Conservation (phyloP, 352 stramenopile species). For the Globisporangium cederbergense region DNA sequence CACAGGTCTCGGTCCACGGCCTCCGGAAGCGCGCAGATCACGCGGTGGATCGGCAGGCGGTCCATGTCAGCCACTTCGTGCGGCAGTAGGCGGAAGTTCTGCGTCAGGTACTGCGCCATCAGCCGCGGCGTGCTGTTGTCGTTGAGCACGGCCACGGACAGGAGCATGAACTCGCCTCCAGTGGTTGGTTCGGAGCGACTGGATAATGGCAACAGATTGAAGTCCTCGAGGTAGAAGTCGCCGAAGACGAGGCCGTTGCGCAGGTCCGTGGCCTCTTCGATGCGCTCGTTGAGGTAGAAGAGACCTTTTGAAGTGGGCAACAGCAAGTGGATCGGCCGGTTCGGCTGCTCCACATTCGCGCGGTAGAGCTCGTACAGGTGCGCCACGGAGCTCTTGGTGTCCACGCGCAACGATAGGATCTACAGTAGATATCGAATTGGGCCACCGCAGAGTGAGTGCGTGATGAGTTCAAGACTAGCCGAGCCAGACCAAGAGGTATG, state of each 20-base stretch:
- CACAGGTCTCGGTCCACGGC: conserved; percentile 46
- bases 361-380: conserved; percentile 82
- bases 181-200: not conserved
- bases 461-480: not conserved
- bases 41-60: conserved; percentile 26
- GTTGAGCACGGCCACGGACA: conserved; percentile 63
- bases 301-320: conserved; percentile 60
- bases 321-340: conserved; percentile 62
- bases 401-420: conserved; percentile 60
- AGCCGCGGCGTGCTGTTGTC: conserved; percentile 52
- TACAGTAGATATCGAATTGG: conserved; percentile 1
- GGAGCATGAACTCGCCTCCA: conserved; percentile 54
- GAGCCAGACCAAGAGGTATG: not conserved
- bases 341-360: conserved; percentile 45
- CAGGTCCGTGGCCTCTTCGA: conserved; percentile 59
- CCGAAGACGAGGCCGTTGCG: conserved; percentile 62
- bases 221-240: conserved; percentile 65
- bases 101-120: conserved; percentile 59
- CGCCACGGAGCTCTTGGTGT: conserved; percentile 44
- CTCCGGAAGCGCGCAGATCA: conserved; percentile 24
- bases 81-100: conserved; percentile 59
- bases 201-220: conserved; percentile 30
- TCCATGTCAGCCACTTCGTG: conserved; percentile 26
- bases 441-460: not conserved
- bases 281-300: conserved; percentile 66